Base-by-base conservation (phyloP, 129 eudicot species). In the Silybum marianum region DNA sequence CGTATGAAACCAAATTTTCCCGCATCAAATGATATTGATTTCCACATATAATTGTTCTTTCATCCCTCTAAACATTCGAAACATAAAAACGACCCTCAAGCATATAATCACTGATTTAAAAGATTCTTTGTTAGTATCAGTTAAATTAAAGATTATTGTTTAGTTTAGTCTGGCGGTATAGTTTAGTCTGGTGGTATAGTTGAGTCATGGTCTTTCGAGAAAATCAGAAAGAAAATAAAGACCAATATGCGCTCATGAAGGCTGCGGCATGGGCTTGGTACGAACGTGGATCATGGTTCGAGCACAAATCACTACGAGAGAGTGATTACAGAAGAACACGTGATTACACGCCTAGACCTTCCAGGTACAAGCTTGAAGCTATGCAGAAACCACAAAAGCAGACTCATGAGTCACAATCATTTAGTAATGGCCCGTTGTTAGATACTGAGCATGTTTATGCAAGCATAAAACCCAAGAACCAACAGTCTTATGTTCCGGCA, bases 201-300 rank as follows among this genome's bases (percentile, higher is more conserved):
- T 30, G 18, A 54, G 65, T 67, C 54, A 72, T 77, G 77, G 72
- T 39, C 16, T 46, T 71, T 21, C 82, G 25, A 26, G 46, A 21
- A 7, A 71, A 65, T 4, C 69, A 13, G 21, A 82, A 72, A 75
- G 71, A 78, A 46, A 69, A 28, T 42, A 14, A 12, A 9, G 89
- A 91, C 79, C 85, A 89, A 21, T 51, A 78, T 13, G 86, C 88
- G 1, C 6, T 91, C 34, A 82, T 83, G 23, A 91, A 85, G 83
- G 90, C 96, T 0, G 90, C 96, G 11, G 93, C 96, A 78, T 91
- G 92, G 96, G 93, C 96, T 7, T 89, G 97, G 97, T 85, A 86
- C n/a, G 83, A 92, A 72, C 91, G 85, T 5, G 93, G 93, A 67
- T 91, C 93, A 21, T 90, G 88, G 51, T 84, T 88, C 38, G 90